phyloP scores from a whole-genome alignment of 139 green algal species.

The Chlorella sorokiniana region DNA sequence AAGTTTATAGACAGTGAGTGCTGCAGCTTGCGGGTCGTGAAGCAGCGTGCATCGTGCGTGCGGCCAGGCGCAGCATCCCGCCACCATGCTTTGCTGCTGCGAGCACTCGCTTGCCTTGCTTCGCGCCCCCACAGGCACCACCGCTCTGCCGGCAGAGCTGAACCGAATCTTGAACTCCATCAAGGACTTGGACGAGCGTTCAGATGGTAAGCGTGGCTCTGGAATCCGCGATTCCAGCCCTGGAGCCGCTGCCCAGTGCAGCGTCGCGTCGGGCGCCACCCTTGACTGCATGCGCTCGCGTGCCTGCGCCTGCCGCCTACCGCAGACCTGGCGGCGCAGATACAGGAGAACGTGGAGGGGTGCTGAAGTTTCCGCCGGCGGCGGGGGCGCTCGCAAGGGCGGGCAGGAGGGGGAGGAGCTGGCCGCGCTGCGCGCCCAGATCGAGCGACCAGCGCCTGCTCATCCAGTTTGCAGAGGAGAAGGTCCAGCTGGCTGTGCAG shows the following conservation, averaged over 20 bases:
- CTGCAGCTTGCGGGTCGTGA: neutral
- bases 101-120: neutral
- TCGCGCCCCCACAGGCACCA: conserved; percentile 40
- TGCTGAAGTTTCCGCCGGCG: conserved; percentile 42
- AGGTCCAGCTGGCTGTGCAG: conserved; percentile 59
- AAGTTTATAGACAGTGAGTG: conserved; percentile 72
- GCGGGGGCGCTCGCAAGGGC: neutral
- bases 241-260: neutral
- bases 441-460: conserved; percentile 69
- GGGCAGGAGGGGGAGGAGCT: conserved; percentile 32
- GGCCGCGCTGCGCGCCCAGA: conserved; percentile 38
- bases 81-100: neutral
- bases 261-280: neutral
- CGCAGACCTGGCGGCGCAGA: conserved; percentile 51
- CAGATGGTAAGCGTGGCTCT: conserved; percentile 34
- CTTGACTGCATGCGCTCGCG: neutral
- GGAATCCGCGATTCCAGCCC: neutral
- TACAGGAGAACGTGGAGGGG: conserved; percentile 38
- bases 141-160: conserved; percentile 68
- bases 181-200: conserved; percentile 71
- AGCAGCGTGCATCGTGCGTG: neutral
- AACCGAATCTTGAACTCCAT: conserved; percentile 77
- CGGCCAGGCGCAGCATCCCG: too few relatives aligned
- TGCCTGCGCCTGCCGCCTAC: neutral
- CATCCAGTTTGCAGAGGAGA: conserved; percentile 83